phyloP scores from a whole-genome alignment of 192 early-diverging fungal species.

The Linnemannia schmuckeri region DNA sequence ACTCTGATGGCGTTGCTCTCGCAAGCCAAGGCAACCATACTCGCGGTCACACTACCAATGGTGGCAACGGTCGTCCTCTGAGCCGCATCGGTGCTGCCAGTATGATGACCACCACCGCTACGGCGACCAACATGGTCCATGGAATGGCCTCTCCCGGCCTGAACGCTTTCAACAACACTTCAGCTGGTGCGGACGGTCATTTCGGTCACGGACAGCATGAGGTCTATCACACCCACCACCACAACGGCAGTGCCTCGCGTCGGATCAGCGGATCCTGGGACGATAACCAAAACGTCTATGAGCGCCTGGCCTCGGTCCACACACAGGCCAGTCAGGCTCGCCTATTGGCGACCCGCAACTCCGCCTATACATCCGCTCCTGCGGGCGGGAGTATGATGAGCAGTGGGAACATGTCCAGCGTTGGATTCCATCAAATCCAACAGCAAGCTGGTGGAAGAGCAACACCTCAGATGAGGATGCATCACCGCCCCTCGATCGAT shows the following conservation, averaged over 20 bases:
- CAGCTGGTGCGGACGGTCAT: not conserved
- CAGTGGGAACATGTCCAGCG: constrained; percentile 8
- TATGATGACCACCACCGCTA: constrained; percentile 36
- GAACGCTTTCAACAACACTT: not conserved
- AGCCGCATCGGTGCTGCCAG: constrained; percentile 25
- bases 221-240: constrained; percentile 36
- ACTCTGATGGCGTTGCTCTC: constrained; percentile 29
- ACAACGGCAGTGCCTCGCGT: constrained; percentile 41
- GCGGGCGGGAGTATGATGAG: constrained; percentile 58
- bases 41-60: not conserved
- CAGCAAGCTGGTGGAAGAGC: not conserved
- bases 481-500: constrained; percentile 36
- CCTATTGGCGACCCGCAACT: constrained; percentile 25
- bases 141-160: constrained; percentile 26
- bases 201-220: constrained; percentile 10
- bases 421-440: constrained; percentile 24
- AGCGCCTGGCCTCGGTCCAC: constrained; percentile 44
- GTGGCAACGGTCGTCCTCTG: constrained; percentile 29
- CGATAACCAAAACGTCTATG: constrained; percentile 53
- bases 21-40: not conserved
- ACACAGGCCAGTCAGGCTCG: constrained; percentile 51
- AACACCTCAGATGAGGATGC: constrained; percentile 8
- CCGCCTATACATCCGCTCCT: constrained; percentile 1
- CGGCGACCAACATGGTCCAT: constrained; percentile 47
- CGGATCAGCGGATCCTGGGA: constrained; percentile 51